Percentiles rank a stretch among this genome's conserved stretches.
Conservation (phyloP, 2,329 filamentous ascomycete genomes). For the Parasarocladium wereldwijsianum region DNA sequence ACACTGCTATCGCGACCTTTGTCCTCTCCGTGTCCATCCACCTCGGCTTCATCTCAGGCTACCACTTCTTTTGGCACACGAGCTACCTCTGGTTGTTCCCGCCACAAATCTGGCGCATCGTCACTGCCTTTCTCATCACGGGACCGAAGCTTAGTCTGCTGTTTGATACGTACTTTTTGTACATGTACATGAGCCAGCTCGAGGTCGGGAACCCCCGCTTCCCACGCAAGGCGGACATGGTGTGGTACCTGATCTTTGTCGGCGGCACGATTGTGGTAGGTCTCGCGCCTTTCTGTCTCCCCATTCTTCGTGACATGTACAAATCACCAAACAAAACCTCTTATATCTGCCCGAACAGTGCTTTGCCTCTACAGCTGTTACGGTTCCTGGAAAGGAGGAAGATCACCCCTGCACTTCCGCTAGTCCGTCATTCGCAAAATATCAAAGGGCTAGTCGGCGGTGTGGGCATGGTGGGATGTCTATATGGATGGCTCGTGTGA, state of each 20-base stretch:
- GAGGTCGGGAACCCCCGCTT: slow-evolving; percentile 63
- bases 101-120: slow-evolving; percentile 27
- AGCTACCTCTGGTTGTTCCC: slow-evolving; percentile 35
- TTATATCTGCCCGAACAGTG: slow-evolving; percentile 70
- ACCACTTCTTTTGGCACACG: slow-evolving; percentile 36
- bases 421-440: slow-evolving; percentile 54
- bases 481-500: slow-evolving; percentile 54
- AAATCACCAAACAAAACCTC: slow-evolving; percentile 22
- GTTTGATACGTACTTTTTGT: slow-evolving; percentile 63
- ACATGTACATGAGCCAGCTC: slow-evolving; percentile 60
- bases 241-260: slow-evolving; percentile 68
- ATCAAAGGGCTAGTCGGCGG: slow-evolving; percentile 45
- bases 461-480: slow-evolving; percentile 64
- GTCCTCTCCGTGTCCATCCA: slow-evolving; percentile 45
- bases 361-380: slow-evolving; percentile 50
- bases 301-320: slow-evolving; percentile 5
- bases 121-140: slow-evolving; percentile 27
- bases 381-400: slow-evolving; percentile 78
- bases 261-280: slow-evolving; percentile 65
- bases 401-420: slow-evolving; percentile 54
- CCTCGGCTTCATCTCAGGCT: slow-evolving; percentile 33
- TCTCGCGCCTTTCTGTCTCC: slow-evolving; percentile 13
- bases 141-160: slow-evolving; percentile 33
- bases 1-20: slow-evolving; percentile 47
- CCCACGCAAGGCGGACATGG: slow-evolving; percentile 58